phyloP scores from a whole-genome alignment of 352 stramenopile genomes.

The Pythium insidiosum region DNA sequence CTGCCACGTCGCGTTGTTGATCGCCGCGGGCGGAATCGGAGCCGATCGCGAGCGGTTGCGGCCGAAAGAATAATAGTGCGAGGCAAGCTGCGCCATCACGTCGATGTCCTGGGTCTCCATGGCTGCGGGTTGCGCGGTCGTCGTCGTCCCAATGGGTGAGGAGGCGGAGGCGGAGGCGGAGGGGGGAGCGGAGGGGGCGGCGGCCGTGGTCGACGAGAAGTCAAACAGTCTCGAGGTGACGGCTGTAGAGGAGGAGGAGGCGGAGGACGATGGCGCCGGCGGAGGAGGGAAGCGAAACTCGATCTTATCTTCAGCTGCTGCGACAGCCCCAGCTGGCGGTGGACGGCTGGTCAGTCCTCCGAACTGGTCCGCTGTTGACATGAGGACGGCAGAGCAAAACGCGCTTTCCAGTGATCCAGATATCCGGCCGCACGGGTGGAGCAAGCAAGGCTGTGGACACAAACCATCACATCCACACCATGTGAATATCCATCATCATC shows the following conservation, averaged over 20 bases:
- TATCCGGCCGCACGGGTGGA: neutral
- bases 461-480: slow-evolving; percentile 2
- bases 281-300: slow-evolving; percentile 13
- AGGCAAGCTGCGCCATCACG: slow-evolving; percentile 77
- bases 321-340: slow-evolving; percentile 3
- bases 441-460: neutral
- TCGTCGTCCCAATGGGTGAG: slow-evolving; percentile 4
- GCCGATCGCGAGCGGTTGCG: slow-evolving; percentile 68
- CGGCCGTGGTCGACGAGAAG: too few relatives aligned
- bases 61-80: slow-evolving; percentile 68
- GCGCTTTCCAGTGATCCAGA: slow-evolving; percentile 1
- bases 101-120: slow-evolving; percentile 55
- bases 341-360: slow-evolving; percentile 4
- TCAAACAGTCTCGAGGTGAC: too few relatives aligned
- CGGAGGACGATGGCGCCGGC: slow-evolving; percentile 7
- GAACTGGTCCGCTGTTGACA: slow-evolving; percentile 7
- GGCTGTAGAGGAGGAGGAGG: slow-evolving; percentile 1
- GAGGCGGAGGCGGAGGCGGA: slow-evolving; percentile 15
- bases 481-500: too few relatives aligned
- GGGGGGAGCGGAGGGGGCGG: slow-evolving; percentile 9
- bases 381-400: slow-evolving; percentile 1
- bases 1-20: slow-evolving; percentile 44
- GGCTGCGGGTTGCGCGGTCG: too few relatives aligned
- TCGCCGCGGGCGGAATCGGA: slow-evolving; percentile 49
- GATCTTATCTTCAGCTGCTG: slow-evolving; percentile 21